Conservation (phyloP, 805 yeast species). For the Kazachstania martiniae region DNA sequence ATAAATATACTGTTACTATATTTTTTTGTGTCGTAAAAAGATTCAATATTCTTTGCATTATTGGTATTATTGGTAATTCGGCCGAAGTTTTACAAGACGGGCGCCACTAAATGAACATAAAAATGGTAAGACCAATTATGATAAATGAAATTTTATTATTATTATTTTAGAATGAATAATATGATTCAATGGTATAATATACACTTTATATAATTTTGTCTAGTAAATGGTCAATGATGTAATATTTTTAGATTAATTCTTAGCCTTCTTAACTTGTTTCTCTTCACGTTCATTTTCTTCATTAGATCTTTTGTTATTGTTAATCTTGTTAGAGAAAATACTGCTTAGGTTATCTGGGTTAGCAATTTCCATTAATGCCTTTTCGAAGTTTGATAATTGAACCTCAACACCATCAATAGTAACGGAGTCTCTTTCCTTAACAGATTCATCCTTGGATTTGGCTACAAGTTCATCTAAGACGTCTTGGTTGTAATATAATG, state of each 20-base stretch:
- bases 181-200: too few species aligned
- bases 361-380: slow-evolving; percentile 74
- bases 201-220: too few species aligned
- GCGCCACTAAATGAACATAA: too few species aligned
- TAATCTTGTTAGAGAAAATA: slow-evolving; percentile 48
- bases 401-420: slow-evolving; percentile 32
- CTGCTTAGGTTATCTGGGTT: slow-evolving; percentile 58
- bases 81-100: too few species aligned
- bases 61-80: too few species aligned
- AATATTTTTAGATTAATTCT: slow-evolving; percentile 6
- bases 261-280: slow-evolving; percentile 10
- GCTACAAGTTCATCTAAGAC: slow-evolving; percentile 31
- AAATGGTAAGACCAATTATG: too few species aligned
- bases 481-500: slow-evolving; percentile 60
- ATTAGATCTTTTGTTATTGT: slow-evolving; percentile 29
- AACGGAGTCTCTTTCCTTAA: slow-evolving; percentile 16
- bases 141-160: too few species aligned
- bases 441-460: slow-evolving; percentile 13
- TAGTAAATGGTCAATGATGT: too few species aligned
- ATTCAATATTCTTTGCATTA: too few species aligned
- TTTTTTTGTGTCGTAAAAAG: too few species aligned
- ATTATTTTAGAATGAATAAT: too few species aligned
- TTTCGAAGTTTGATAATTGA: slow-evolving; percentile 52
- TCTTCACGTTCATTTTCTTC: slow-evolving; percentile 7
- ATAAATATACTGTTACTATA: too few species aligned